Evolutionary conservation across 2,329 filamentous ascomycete species (phyloP), one percentile per base, ranked within the genome.

Genomic region (Phialophora chinensis): DNA sequence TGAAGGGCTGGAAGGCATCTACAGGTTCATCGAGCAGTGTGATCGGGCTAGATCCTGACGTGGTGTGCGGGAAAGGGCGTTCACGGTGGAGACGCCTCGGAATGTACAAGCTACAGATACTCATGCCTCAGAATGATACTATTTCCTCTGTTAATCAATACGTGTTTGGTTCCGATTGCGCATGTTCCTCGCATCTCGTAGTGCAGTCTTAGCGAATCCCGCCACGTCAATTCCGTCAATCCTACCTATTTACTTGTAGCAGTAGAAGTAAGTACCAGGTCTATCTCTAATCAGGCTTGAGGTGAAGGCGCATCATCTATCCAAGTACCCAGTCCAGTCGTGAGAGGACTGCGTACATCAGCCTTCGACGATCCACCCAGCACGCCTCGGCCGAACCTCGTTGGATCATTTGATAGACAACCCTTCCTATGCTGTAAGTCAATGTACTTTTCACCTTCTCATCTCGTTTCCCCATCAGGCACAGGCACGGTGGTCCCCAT

Each of bases 1-100:
- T 69, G 87, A 89, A 68, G 85, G 87, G 4, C 77, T 88, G 14
- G 86, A 90, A 73, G 88, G 88, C 2, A 89, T 91, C 38, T 87
- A 88, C 72, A 82, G 82, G 59, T 90, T 90, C 73, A 80, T 90
- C 66, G 85, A 88, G 71, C 84, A 89, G 69, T 88, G 88, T 72
- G 87, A 90, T 75, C 77, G 79, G 50, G 81, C 81, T 38, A 77
- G 63, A 27, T 66, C 68, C 25, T 70, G 56, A 64, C 17, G 49
- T 23, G 27, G 47, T 20, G 47, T 1, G 20, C 1, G 10, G 6
- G 23, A 27, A 12, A 49, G 17, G 10, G 17, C 20, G 44, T 20
- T 23, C 20, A 2, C 10, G 4, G 33, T 11, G 10, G 38, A 44
- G 4, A 42, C 5, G 12, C 14, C 14, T 17, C 12, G 17, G 38